phyloP scores from a whole-genome alignment of 1,284 basidiomycete species.

The Cerioporus squamosus region DNA sequence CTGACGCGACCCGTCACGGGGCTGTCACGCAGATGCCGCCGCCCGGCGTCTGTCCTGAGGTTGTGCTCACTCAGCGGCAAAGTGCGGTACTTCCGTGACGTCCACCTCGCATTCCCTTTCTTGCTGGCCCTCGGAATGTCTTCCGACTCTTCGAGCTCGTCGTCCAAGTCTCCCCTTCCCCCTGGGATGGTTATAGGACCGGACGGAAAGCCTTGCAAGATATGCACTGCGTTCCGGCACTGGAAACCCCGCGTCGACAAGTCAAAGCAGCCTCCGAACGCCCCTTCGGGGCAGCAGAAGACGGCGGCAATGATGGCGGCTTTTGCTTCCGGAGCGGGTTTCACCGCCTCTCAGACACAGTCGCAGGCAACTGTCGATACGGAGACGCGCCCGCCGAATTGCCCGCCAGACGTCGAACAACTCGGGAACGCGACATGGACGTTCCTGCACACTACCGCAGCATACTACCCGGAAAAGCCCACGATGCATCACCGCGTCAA shows the following conservation, averaged over 20 bases:
- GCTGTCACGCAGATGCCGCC: too few relatives aligned
- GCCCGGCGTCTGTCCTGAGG: too few relatives aligned
- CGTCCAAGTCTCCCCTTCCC: conserved; percentile 41
- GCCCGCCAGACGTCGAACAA: conserved; percentile 86
- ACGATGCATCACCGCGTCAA: conserved; percentile 72
- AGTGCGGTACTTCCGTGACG: too few relatives aligned
- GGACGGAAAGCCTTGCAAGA: conserved; percentile 94
- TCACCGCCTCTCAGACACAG: conserved; percentile 34
- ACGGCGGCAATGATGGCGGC: conserved; percentile 46
- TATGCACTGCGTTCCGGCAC: conserved; percentile 81
- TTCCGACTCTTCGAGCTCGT: conserved; percentile 1
- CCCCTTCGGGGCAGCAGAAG: conserved; percentile 25
- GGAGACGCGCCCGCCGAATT: conserved; percentile 59
- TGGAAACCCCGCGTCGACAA: conserved; percentile 59
- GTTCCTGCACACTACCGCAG: conserved; percentile 92
- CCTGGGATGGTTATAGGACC: conserved; percentile 87
- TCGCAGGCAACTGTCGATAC: conserved; percentile 36
- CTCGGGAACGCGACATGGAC: conserved; percentile 94
- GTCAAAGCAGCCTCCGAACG: conserved; percentile 20
- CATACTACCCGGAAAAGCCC: conserved; percentile 89
- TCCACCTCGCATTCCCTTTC: not conserved
- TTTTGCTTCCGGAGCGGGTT: conserved; percentile 41
- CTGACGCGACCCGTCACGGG: too few relatives aligned
- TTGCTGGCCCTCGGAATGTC: not conserved
- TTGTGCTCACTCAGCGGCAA: too few relatives aligned